phyloP scores from a whole-genome alignment of 2,329 filamentous ascomycete species.

The Penicillium sclerotigenum region DNA sequence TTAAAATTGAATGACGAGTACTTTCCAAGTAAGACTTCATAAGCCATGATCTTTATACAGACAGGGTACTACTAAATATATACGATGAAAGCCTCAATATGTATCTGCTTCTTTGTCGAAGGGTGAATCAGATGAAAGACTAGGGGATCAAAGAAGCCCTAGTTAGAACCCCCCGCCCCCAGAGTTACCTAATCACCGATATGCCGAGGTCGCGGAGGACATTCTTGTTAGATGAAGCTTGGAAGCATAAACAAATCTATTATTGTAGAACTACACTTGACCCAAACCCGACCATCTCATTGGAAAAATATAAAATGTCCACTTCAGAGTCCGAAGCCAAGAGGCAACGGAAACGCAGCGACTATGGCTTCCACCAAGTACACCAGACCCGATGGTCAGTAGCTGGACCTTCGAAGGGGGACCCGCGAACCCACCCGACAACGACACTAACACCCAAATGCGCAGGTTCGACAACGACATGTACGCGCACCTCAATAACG shows the following conservation, averaged over 20 bases:
- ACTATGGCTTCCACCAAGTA: constrained; percentile 76
- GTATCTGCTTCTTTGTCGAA: neutral
- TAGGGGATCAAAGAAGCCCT: neutral
- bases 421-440: neutral
- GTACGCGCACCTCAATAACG: constrained; percentile 93
- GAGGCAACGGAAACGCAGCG: constrained; percentile 57
- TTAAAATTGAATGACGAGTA: neutral
- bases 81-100: neutral
- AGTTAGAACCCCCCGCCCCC: neutral
- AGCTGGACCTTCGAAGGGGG: neutral
- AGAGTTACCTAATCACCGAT: constrained; percentile 18
- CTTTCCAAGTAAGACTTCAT: neutral
- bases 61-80: neutral
- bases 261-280: neutral
- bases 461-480: constrained; percentile 87
- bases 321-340: constrained; percentile 50
- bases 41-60: neutral
- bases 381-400: constrained; percentile 80
- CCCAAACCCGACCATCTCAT: neutral
- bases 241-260: neutral
- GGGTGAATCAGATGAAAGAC: constrained; percentile 3
- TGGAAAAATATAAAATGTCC: constrained; percentile 15
- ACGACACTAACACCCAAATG: neutral
- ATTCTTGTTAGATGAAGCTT: constrained; percentile 2
- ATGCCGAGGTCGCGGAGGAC: constrained; percentile 18